Evolutionary conservation across 106 monocot species (phyloP), one percentile per base, ranked within the genome.

Genomic region (Dendrobium huoshanense): DNA sequence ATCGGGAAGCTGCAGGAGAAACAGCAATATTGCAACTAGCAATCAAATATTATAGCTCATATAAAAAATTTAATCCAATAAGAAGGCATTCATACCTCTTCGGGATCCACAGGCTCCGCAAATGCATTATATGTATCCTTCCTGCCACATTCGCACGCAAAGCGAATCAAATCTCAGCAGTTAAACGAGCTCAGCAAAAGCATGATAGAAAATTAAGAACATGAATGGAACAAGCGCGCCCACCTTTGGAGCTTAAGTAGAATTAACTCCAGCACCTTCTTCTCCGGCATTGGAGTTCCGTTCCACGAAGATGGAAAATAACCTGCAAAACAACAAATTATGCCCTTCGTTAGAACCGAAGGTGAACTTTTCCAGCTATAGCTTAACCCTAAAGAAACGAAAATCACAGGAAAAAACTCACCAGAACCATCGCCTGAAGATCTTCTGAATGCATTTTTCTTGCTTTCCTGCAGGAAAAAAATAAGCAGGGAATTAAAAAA

Each of bases 191-290:
- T 78, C 49, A 55, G 31, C 79, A 81, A 31, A 40, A 59, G 45
- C 40, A 24, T 83, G 4, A 15, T 43, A 11, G n/a, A 41, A 78
- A 85, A 72, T 24, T 31, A 19, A 78, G 45, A 42, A 45, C 11
- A 70, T 0, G 33, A 22, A 27, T 27, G 10, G 29, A 10, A 31
- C 31, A 84, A 18, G 10, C 1, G n/a, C 10, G 41, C 72, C 13
- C 82, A 96, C 96, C 92, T 97, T 79, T 97, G 96, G 78, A 97
- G 88, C 87, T 91, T 97, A 72, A 92, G 83, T 25, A 97, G 92
- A 37, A 97, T 82, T 47, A 55, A 72, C 55, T 86, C 84, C 76
- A 97, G 79, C 10, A 49, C 82, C 11, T 81, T 88, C 72, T 67
- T 72, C 43, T 90, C 90, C 1, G 96, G 94, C 75, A 94, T 82